A percentile compares a stretch with the other conserved stretches of the same genome.
Evolutionary conservation across 2,329 filamentous ascomycete species (phyloP).

Genomic region (Fusarium mangiferae): DNA sequence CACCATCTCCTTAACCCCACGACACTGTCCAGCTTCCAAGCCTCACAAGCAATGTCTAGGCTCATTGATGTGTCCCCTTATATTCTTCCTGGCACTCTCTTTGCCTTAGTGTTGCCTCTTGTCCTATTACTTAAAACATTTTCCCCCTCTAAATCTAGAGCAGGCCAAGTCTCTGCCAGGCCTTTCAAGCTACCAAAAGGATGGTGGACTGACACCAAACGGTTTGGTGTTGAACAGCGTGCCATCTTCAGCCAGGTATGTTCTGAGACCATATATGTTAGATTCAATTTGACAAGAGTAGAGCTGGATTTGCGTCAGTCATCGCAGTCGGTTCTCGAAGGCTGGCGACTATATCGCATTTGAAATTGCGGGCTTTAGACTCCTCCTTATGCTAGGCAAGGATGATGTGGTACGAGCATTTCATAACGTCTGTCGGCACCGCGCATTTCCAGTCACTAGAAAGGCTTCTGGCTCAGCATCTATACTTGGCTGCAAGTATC

Average conservation of each 20-base stretch:
- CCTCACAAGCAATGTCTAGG: not conserved
- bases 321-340: not conserved
- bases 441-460: not conserved
- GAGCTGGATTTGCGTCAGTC: not conserved
- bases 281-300: rapidly evolving
- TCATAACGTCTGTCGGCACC: not conserved
- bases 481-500: not conserved
- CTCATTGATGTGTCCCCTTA: not conserved
- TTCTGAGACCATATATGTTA: rapidly evolving
- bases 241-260: not conserved
- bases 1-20: not conserved
- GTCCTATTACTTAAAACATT: rapidly evolving
- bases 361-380: not conserved
- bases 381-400: not conserved
- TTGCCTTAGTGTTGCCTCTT: not conserved
- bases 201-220: not conserved
- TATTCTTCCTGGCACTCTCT: rapidly evolving
- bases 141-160: rapidly evolving
- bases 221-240: not conserved
- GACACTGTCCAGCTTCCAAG: not conserved
- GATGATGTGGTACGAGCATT: not conserved
- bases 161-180: rapidly evolving
- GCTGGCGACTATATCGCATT: not conserved
- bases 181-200: not conserved
- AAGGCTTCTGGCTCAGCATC: not conserved